Evolutionary conservation across 2,329 filamentous ascomycete genomes (phyloP).

Genomic region (Tolypocladium ophioglossoides): DNA sequence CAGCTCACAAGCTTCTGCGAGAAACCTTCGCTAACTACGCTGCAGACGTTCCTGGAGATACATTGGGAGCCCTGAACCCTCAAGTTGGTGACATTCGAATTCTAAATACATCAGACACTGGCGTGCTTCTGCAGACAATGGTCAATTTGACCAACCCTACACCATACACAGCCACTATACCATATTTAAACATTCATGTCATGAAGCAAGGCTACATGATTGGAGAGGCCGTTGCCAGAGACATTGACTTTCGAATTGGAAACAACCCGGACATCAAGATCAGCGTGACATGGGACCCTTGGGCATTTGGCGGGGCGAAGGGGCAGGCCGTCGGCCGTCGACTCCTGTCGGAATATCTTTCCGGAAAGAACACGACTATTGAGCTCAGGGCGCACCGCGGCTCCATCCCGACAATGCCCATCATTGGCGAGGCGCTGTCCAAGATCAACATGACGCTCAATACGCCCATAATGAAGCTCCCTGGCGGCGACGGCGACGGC

Average conservation of each 20-base stretch:
- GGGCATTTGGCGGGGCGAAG: conserved; percentile 44
- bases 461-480: conserved; percentile 55
- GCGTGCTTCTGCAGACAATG: conserved; percentile 58
- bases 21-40: conserved; percentile 21
- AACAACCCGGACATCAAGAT: conserved; percentile 61
- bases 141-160: conserved; percentile 89
- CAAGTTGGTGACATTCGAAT: conserved; percentile 63
- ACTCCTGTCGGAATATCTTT: conserved; percentile 76
- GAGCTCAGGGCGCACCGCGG: conserved; percentile 59
- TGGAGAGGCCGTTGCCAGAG: conserved; percentile 59
- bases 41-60: conserved; percentile 48
- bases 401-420: conserved; percentile 64
- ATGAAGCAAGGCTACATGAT: conserved; percentile 63
- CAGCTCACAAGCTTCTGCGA: conserved; percentile 10
- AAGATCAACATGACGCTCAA: conserved; percentile 60
- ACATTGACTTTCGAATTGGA: conserved; percentile 56
- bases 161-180: conserved; percentile 71
- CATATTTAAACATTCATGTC: conserved; percentile 68
- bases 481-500: conserved; percentile 30
- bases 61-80: conserved; percentile 40
- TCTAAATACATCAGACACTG: conserved; percentile 58
- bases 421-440: conserved; percentile 63
- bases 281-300: conserved; percentile 65
- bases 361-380: conserved; percentile 75
- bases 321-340: conserved; percentile 56